Evolutionary conservation across 1,139 yeast species (phyloP).

Genomic region (Scheffersomyces segobiensis): DNA sequence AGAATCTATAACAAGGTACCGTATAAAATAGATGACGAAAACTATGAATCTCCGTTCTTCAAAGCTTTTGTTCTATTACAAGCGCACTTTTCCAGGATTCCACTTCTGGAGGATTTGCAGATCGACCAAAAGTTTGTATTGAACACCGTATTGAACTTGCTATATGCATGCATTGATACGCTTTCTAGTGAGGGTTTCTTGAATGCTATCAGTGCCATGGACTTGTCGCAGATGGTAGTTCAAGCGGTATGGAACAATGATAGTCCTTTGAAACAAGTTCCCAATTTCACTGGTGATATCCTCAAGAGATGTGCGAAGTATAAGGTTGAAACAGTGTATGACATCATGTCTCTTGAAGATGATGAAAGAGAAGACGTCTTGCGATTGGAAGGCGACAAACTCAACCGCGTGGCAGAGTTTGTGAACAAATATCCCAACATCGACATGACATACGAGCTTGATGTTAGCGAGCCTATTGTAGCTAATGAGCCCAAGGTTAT

Average conservation of each 20-base stretch:
- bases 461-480: conserved; percentile 36
- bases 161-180: conserved; percentile 72
- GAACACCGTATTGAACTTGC: conserved; percentile 46
- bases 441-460: conserved; percentile 60
- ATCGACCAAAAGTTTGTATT: conserved; percentile 59
- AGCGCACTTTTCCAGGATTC: conserved; percentile 73
- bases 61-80: conserved; percentile 79
- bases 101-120: conserved; percentile 55
- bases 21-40: conserved; percentile 40
- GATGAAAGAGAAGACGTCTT: conserved; percentile 69
- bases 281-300: conserved; percentile 58
- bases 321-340: conserved; percentile 73
- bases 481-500: conserved; percentile 51
- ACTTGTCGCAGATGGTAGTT: conserved; percentile 81
- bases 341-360: conserved; percentile 83
- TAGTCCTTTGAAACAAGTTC: conserved; percentile 78
- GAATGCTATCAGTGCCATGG: conserved; percentile 83
- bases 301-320: conserved; percentile 57
- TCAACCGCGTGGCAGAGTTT: conserved; percentile 74
- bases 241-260: conserved; percentile 86
- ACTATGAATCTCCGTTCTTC: conserved; percentile 56
- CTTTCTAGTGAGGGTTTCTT: conserved; percentile 79
- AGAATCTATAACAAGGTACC: conserved; percentile 64
- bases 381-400: conserved; percentile 50
- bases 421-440: conserved; percentile 89